phyloP scores from a whole-genome alignment of 768 basidiomycete species.

The Lentinula detonsa region DNA sequence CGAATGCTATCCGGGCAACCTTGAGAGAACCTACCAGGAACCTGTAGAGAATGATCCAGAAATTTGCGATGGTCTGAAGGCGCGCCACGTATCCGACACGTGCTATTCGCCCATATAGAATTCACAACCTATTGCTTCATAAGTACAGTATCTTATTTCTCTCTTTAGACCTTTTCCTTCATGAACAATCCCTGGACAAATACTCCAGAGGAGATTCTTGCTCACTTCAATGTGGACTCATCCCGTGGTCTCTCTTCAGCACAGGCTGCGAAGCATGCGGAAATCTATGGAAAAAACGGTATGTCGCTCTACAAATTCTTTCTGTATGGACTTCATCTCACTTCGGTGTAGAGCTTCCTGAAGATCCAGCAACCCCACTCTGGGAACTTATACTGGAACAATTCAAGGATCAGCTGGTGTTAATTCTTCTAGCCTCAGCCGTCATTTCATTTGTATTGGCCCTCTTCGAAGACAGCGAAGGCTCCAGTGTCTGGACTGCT shows the following conservation, averaged over 20 bases:
- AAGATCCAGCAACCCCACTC: slow-evolving; percentile 84
- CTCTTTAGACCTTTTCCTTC: slow-evolving; percentile 15
- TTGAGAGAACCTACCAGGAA: background rate
- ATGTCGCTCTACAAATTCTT: slow-evolving; percentile 13
- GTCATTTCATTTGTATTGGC: slow-evolving; percentile 92
- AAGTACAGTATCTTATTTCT: slow-evolving; percentile 8
- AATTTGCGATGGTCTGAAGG: background rate
- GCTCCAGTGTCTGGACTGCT: slow-evolving; percentile 65
- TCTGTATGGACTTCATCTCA: slow-evolving; percentile 2
- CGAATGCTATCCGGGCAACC: background rate
- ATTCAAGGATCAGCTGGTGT: slow-evolving; percentile 97
- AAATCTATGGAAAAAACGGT: slow-evolving; percentile 87
- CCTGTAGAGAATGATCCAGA: background rate
- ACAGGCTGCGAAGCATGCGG: slow-evolving; percentile 67
- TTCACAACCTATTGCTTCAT: background rate
- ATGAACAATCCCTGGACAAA: slow-evolving; percentile 81
- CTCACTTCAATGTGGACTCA: slow-evolving; percentile 65
- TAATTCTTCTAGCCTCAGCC: slow-evolving; percentile 92
- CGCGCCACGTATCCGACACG: slow-evolving; percentile 1
- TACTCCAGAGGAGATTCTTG: slow-evolving; percentile 60
- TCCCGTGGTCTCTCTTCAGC: slow-evolving; percentile 56
- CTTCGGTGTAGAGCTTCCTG: slow-evolving; percentile 68
- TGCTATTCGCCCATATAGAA: background rate
- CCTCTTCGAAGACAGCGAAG: slow-evolving; percentile 72
- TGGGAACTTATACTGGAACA: slow-evolving; percentile 97